Evolutionary conservation across 1,284 basidiomycete genomes (phyloP), one percentile per base, ranked within the genome.

Genomic region (Rugosomyces carneus): DNA sequence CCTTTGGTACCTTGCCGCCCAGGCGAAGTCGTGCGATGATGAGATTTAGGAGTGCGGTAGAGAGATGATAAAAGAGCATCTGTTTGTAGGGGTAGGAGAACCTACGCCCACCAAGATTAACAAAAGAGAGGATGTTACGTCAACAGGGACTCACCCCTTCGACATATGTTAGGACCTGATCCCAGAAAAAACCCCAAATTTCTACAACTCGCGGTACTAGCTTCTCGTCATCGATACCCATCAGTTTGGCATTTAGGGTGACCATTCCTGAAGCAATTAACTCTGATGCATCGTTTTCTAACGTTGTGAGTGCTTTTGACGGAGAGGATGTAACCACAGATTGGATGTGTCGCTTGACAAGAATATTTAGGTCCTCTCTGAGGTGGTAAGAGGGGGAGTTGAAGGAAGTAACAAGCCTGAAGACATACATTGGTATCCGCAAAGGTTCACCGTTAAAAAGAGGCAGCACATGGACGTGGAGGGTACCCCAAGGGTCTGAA

Each of bases 141-240:
- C 5, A 38, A 13, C 32, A 34, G 21, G 48, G 13, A 72, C 81
- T 60, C 57, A 89, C 88, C 43, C 86, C 87, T 72, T 93, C 89
- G 34, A 93, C 71, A 60, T 93, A 94, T 1, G 93, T 92, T 0
- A 98, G 69, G 16, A 97, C 83, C 51, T 91, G 85, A 53, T 89
- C 87, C 84, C 92, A 96, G 69, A 96, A 97, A 70, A 95, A 94
- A 5, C 76, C 79, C 94, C 94, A 98, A 11, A 89, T 75, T 54
- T 95, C 91, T 1, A 92, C 89, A 8, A 95, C 73, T 7, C 89
- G 75, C 1, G 72, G 71, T 13, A 94, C 68, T 3, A 97, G 73
- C 54, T 81, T 78, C 38, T 84, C 78, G 38, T 93, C 89, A 23
- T 85, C 84, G 20, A 86, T 68, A 4, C 73, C 78, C 8, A 70